Evolutionary conservation across 768 basidiomycete genomes (phyloP), one percentile per base, ranked within the genome.

Genomic region (Tricholoma furcatifolium): DNA sequence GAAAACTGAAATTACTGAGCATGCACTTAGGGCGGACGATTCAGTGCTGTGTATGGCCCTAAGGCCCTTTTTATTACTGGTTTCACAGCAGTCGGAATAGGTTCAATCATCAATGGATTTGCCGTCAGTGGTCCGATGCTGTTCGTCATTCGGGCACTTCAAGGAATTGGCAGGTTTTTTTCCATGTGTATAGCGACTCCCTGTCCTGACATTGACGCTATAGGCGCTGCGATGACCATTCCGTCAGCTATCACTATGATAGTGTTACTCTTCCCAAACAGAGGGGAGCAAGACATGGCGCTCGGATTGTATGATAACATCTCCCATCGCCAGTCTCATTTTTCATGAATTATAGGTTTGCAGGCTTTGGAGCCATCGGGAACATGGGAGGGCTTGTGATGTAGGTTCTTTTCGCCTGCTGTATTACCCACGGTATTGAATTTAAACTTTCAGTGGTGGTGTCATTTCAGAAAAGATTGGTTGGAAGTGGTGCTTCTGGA

Each of bases 401-500:
- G 55, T 60, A 15, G 40, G 53, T 53, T 6, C 12, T 18, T 42
- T 18, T 27, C 34, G 7, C 1, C 12, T 40, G 20, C 18, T 17
- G 21, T 14, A 7, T 6, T 24, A 27, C 27, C n/a, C 27, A 27
- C 7, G 27, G 27, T 21, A 24, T 15, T 43, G 30, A 11, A 14
- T 8, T 18, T 6, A 35, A 70, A 66, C 67, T 9, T 52, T 66
- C 27, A 74, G 75, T 7, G 77, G 77, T 12, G 77, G 74, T 2
- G 30, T 72, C 12, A 67, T 78, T 27, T 71, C 74, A 10, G 61
- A 69, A 43, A 67, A 61, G 12, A 60, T 64, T 4, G 67, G 72
- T 9, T 80, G 73, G 64, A 65, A 58, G 36, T 79, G 78, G 79
- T 65, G 75, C 30, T 81, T 82, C 61, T 78, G 75, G 64, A 68